Evolutionary conservation across 805 yeast species (phyloP), one percentile per base, ranked within the genome.

Genomic region (Komagataella populi): DNA sequence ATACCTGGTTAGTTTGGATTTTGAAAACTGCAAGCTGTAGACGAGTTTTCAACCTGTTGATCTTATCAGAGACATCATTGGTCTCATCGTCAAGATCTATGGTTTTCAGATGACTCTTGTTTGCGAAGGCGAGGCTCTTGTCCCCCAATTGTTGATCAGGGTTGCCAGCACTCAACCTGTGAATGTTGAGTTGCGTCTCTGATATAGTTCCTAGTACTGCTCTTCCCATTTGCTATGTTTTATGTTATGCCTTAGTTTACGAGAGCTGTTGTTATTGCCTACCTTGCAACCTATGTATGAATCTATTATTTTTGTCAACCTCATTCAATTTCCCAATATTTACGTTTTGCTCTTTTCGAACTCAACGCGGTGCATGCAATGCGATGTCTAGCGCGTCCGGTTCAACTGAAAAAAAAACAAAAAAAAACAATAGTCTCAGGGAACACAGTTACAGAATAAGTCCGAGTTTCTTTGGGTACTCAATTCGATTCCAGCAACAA

Each of bases 21-120:
- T 77, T 78, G 60, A 70, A 77, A 56, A 74, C 74, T 2, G 83
- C 83, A 49, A 77, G 58, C 56, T 74, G 73, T 22, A 78, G 62
- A 55, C 79, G 70, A 53, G 72, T 63, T 56, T 73, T 71, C 53
- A 78, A 65, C 56, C 66, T 68, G 49, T 72, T 60, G 5, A 74
- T 76, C 43, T 69, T 54, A 45, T 50, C 53, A 55, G 58, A 10
- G 14, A 30, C 39, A 30, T 30, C n/a, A 30, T 14, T 30, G 14
- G 39, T 8, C 39, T 30, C 39, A 14, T 30, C n/a, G 10, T 30
- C n/a, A 10, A 30, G 39, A 3, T 30, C 14, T 30, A 30, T 10
- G 6, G 39, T 14, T 8, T 30, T 8, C 14, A 30, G 10, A 14
- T 30, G 39, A 30, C n/a, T 30, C 39, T 30, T 30, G 39, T 30